phyloP scores from a whole-genome alignment of 495 filamentous ascomycete species.

The Aspergillus olivimuriae region DNA sequence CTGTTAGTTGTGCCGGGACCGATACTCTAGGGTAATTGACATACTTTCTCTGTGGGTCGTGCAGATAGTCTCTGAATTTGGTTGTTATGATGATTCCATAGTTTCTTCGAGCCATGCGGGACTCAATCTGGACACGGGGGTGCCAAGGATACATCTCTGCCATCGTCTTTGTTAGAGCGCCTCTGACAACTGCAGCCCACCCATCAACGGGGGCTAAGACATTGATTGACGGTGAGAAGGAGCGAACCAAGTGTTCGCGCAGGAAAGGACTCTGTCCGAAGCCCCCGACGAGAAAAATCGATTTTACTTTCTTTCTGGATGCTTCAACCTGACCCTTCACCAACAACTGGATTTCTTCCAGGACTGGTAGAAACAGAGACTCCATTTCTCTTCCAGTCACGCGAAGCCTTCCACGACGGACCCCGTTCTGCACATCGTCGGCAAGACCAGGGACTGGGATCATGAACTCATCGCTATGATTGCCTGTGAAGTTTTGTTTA shows the following conservation, averaged over 20 bases:
- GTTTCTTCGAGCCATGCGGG: conserved; percentile 31
- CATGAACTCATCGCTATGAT: conserved; percentile 8
- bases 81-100: conserved; percentile 22
- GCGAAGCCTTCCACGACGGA: conserved; percentile 15
- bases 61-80: conserved; percentile 12
- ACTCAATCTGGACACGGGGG: conserved; percentile 19
- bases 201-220: conserved; percentile 26
- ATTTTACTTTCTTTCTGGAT: conserved; percentile 20
- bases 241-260: conserved; percentile 17
- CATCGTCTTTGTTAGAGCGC: conserved; percentile 32
- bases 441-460: conserved; percentile 20
- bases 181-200: conserved; percentile 39
- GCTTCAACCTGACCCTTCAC: conserved; percentile 13
- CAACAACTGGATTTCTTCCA: conserved; percentile 14
- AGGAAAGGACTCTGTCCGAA: conserved; percentile 66
- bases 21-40: background rate
- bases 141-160: conserved; percentile 14
- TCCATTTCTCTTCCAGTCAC: conserved; percentile 13
- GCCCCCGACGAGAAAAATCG: conserved; percentile 63
- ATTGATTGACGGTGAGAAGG: conserved; percentile 9
- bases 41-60: conserved; percentile 19
- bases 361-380: conserved; percentile 16
- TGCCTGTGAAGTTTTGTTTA: conserved; percentile 15
- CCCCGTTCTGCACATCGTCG: conserved; percentile 8
- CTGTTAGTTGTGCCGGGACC: background rate